Percentiles rank a stretch among this genome's conserved stretches.
Evolutionary conservation across 2,329 filamentous ascomycete species (phyloP).

Genomic region (Colletotrichum sp.): DNA sequence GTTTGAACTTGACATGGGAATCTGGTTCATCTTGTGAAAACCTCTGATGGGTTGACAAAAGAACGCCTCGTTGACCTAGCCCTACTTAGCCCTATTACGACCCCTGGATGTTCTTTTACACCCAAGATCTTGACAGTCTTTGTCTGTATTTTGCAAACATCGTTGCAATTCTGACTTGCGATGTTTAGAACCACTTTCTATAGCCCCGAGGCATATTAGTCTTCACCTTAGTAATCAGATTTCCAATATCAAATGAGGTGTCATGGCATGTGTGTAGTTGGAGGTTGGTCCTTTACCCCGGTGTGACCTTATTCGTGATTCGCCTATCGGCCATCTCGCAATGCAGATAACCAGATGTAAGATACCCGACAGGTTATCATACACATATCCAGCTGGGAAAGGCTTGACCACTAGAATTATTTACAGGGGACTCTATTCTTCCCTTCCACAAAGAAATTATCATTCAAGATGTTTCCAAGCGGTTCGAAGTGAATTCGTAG

Average conservation of each 20-base stretch:
- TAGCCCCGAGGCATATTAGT: not conserved
- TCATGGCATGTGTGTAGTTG: not conserved
- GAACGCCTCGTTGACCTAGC: fast-evolving
- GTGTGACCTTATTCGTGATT: not conserved
- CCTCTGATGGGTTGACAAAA: not conserved
- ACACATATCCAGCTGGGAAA: not conserved
- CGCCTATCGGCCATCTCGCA: not conserved
- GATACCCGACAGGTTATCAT: not conserved
- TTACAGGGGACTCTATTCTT: no score
- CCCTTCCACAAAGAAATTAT: not conserved
- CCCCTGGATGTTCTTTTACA: fast-evolving
- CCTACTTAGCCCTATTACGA: fast-evolving
- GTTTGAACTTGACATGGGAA: not conserved
- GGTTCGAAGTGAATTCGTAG: not conserved
- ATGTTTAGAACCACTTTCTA: not conserved
- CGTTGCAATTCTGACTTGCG: not conserved
- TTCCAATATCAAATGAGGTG: not conserved
- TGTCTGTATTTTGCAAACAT: not conserved
- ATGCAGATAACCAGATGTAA: not conserved
- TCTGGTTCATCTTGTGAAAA: not conserved
- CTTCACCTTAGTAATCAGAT: not conserved
- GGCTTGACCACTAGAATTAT: not conserved
- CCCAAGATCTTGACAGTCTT: fast-evolving
- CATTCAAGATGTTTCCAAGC: not conserved
- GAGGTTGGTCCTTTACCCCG: not conserved